Conservation (phyloP, 2,329 filamentous ascomycete genomes). For the Epicoccum sorghinum region DNA sequence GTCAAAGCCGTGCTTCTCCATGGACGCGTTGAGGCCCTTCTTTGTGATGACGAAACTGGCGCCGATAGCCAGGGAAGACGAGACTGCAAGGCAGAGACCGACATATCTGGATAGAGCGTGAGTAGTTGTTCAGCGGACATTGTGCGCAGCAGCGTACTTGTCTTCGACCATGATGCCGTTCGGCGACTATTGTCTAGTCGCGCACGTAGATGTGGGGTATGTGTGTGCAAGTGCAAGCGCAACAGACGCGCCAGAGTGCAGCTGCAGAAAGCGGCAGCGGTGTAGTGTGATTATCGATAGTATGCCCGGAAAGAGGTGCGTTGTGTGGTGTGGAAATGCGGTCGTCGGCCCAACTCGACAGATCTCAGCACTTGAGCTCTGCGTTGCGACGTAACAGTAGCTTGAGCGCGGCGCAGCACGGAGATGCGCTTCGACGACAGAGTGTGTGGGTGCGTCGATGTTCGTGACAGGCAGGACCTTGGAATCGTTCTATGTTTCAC, state of each 20-base stretch:
- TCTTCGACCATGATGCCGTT: constrained; percentile 46
- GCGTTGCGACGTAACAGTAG: constrained; percentile 11
- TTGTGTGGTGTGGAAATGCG: background rate
- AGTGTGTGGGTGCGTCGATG: constrained; percentile 1
- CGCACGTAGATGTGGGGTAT: constrained; percentile 1
- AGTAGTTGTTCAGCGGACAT: constrained; percentile 16
- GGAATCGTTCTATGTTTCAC: constrained; percentile 20
- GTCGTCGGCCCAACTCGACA: constrained; percentile 1
- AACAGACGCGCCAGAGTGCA: constrained; percentile 2
- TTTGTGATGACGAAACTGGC: constrained; percentile 99
- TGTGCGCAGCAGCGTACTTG: constrained; percentile 43
- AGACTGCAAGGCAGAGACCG: constrained; percentile 49
- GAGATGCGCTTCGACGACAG: constrained; percentile 1
- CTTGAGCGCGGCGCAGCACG: background rate
- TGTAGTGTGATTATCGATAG: constrained; percentile 15
- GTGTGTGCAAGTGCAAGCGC: background rate
- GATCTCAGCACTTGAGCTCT: constrained; percentile 19
- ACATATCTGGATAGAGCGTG: constrained; percentile 46
- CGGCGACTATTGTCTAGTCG: constrained; percentile 14
- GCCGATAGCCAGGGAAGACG: constrained; percentile 38
- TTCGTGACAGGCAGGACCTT: constrained; percentile 8
- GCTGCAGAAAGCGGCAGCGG: background rate
- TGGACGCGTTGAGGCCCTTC: constrained; percentile 92
- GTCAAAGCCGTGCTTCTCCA: constrained; percentile 91
- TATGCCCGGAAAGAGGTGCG: background rate